Percentiles rank a stretch among this genome's conserved stretches.
Evolutionary conservation across 2,329 filamentous ascomycete species (phyloP).

Genomic region (Trichoderma citrinoviride): DNA sequence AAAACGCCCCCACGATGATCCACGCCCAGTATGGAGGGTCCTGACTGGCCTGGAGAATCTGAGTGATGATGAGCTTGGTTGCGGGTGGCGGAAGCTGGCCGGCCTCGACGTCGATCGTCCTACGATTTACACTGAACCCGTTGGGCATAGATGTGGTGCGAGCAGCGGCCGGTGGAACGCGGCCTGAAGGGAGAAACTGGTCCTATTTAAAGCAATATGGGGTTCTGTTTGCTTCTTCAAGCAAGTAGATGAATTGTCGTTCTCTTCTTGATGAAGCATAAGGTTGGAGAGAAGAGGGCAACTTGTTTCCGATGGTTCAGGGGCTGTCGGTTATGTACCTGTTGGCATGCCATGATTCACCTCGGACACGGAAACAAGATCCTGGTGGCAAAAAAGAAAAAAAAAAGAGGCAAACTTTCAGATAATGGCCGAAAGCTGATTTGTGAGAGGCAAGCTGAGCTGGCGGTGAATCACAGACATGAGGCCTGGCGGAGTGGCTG

Average conservation of each 20-base stretch:
- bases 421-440: background rate
- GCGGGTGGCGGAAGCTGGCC: slow-evolving; percentile 45
- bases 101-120: slow-evolving; percentile 32
- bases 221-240: background rate
- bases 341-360: slow-evolving; percentile 15
- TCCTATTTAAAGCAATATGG: background rate
- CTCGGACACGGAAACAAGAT: background rate
- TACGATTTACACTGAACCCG: slow-evolving; percentile 21
- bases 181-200: background rate
- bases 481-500: background rate
- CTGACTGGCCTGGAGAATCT: slow-evolving; percentile 38
- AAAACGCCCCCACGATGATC: slow-evolving; percentile 48
- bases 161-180: background rate
- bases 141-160: slow-evolving; percentile 25
- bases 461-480: slow-evolving; percentile 12
- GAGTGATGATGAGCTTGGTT: slow-evolving; percentile 45
- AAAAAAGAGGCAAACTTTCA: background rate
- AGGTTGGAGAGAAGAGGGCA: background rate
- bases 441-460: background rate
- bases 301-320: background rate
- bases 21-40: slow-evolving; percentile 43
- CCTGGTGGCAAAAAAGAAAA: background rate
- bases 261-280: background rate
- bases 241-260: background rate
- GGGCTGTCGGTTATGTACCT: slow-evolving; percentile 12